Evolutionary conservation across 73 alveolate genomes (phyloP), one percentile per base, ranked within the genome.

Genomic region (Paramecium biaurelia): DNA sequence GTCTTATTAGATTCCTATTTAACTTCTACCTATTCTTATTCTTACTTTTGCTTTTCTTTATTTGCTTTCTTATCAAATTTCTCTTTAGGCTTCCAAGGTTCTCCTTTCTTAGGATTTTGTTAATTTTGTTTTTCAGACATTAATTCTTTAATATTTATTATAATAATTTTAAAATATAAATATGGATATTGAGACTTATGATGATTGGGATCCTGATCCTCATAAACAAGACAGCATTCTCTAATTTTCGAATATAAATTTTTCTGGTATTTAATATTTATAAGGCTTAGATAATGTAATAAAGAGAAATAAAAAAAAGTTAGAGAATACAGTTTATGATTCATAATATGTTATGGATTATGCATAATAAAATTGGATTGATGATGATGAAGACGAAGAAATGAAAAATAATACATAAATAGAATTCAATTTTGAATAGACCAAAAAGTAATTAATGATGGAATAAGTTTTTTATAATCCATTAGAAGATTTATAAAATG

Each of bases 391-490:
- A 14, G 84, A 63, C 26, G 84, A 63, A 63, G 84, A 63, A 63
- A 30, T 63, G 20, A 63, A 63, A 14, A 32, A 26, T 24, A 79
- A 53, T 53, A 20, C 68, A 15, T 24, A 89, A 70, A 24, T 37
- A 23, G 84, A 89, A 23, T 37, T 58, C 24, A 56, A 76, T 9
- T 70, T 43, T 26, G 47, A 89, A 24, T 70, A 89, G 11, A 58
- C 56, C 18, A 63, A 82, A 34, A 23, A 89, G 49, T 15, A 53
- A 53, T 53, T 53, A 21, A 53, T 53, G 87, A 70, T 18, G 34
- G 94, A 89, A 89, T 45, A 89, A 30, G 57, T 89, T 1, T 89
- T 89, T 68, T 89, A 70, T 89, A 63, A 89, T 89, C 94, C 94
- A 11, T 58, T 89, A 20, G 86, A 67, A 14, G 94, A 89, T 47